These are phyloP conservation scores for Corylus americana DNA, from an alignment of 306 rosid genomes.

Conservation along the genomic window DNA sequence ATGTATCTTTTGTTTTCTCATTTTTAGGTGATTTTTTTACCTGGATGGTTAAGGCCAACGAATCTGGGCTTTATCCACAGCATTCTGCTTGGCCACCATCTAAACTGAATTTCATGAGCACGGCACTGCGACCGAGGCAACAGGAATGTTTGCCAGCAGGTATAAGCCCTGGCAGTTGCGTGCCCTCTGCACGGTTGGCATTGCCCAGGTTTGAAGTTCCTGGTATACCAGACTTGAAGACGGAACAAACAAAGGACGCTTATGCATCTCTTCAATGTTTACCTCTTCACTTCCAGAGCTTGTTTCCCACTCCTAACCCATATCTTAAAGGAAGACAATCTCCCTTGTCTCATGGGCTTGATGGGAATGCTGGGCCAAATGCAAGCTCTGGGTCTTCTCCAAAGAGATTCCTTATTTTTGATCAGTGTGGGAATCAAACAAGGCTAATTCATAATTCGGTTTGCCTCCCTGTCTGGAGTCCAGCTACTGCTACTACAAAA, in stretches of 20 bases:
- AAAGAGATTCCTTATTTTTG: conserved; percentile 68
- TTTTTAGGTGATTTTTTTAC: conserved; percentile 36
- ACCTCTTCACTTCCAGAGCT: conserved; percentile 25
- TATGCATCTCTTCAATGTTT: conserved; percentile 40
- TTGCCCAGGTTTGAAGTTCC: conserved; percentile 45
- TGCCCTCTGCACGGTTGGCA: conserved; percentile 34
- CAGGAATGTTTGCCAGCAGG: conserved; percentile 35
- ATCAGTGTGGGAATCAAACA: conserved; percentile 66
- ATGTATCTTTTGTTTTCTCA: conserved; percentile 18
- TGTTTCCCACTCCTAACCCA: conserved; percentile 32
- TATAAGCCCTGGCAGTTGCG: conserved; percentile 30
- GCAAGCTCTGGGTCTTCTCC: conserved; percentile 40
- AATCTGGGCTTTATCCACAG: conserved; percentile 43
- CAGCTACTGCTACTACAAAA: conserved; percentile 28
- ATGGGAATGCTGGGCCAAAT: conserved; percentile 36
- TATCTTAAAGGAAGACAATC: conserved; percentile 30
- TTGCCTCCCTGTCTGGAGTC: conserved; percentile 44
- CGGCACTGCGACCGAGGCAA: conserved; percentile 36
- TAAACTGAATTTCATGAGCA: conserved; percentile 32
- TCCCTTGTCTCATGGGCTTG: conserved; percentile 13
- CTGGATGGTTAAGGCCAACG: conserved; percentile 66
- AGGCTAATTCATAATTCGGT: conserved; percentile 58
- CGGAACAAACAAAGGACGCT: conserved; percentile 41
- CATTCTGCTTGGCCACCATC: conserved; percentile 55
- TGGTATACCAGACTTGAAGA: conserved; percentile 33